Evolutionary conservation across 345 rosid species (phyloP).

Genomic region (Eucalyptus regnans): DNA sequence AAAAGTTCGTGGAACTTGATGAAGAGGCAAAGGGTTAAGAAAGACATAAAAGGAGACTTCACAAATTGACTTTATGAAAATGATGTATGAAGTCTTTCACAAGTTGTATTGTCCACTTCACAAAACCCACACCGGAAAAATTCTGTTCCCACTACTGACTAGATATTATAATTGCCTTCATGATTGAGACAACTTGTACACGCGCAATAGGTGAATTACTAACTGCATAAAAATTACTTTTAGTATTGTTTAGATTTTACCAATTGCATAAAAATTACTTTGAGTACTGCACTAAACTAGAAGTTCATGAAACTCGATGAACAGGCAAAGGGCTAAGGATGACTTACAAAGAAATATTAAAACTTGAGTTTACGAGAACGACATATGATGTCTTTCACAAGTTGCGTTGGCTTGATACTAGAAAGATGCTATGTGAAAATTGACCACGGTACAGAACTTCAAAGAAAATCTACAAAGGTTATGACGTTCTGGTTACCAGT

Average conservation of each 20-base stretch:
- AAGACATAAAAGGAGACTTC: no score
- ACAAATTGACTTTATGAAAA: no score
- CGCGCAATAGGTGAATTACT: not conserved
- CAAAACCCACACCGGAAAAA: no score
- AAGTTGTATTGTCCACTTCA: no score
- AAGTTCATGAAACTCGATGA: not conserved
- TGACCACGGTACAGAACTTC: not conserved
- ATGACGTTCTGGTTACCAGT: accelerated
- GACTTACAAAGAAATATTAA: not conserved
- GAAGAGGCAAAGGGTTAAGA: no score
- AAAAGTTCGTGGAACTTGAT: no score
- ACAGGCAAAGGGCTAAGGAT: not conserved
- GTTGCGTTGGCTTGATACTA: not conserved
- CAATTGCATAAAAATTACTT: not conserved
- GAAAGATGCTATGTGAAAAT: not conserved
- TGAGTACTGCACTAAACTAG: not conserved
- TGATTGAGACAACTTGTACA: not conserved
- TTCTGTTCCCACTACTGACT: not conserved
- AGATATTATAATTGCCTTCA: not conserved
- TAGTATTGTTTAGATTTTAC: not conserved
- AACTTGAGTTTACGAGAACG: not conserved
- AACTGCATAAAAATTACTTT: no score
- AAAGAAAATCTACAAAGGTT: not conserved
- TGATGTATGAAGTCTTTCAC: accelerated
- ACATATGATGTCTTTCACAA: not conserved